A percentile compares a stretch with the other conserved stretches of the same genome.
Evolutionary conservation across 805 yeast genomes (phyloP).

Genomic region (Candida glaebosa): DNA sequence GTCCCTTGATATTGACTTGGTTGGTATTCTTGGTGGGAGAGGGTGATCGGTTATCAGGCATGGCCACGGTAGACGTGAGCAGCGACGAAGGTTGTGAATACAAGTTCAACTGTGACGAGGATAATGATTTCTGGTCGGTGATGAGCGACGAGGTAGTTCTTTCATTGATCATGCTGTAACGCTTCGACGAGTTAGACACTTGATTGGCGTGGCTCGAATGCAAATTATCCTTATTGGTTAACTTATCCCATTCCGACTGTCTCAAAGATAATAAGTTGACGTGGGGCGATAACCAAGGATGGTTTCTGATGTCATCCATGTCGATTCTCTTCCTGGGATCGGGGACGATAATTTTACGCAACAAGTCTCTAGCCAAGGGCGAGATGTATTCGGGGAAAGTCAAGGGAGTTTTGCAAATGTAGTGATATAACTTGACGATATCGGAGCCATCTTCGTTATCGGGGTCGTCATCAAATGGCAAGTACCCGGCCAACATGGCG

Average conservation of each 20-base stretch:
- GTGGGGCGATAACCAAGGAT: constrained; percentile 87
- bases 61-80: constrained; percentile 3
- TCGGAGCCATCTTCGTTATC: constrained; percentile 95
- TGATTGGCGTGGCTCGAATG: constrained; percentile 6
- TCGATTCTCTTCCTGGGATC: constrained; percentile 76
- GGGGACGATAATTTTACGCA: constrained; percentile 79
- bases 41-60: constrained; percentile 9
- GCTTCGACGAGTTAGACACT: constrained; percentile 28
- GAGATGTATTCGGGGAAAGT: constrained; percentile 94
- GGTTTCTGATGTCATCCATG: constrained; percentile 68
- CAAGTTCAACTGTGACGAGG: constrained; percentile 5
- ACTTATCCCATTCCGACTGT: constrained; percentile 87
- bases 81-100: constrained; percentile 2
- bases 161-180: constrained; percentile 44
- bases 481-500: constrained; percentile 95
- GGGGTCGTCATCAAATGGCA: constrained; percentile 97
- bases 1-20: constrained; percentile 20
- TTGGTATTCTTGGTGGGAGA: constrained; percentile 16
- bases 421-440: constrained; percentile 84
- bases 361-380: constrained; percentile 85
- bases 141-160: constrained; percentile 30
- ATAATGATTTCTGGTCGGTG: constrained; percentile 5
- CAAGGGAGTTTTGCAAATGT: constrained; percentile 85
- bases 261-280: constrained; percentile 76
- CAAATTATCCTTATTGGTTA: constrained; percentile 10